Percentiles rank a stretch among this genome's conserved stretches.
phyloP scores from a whole-genome alignment of 371 early-diverging fungal species.

The Chytridiales sp. region DNA sequence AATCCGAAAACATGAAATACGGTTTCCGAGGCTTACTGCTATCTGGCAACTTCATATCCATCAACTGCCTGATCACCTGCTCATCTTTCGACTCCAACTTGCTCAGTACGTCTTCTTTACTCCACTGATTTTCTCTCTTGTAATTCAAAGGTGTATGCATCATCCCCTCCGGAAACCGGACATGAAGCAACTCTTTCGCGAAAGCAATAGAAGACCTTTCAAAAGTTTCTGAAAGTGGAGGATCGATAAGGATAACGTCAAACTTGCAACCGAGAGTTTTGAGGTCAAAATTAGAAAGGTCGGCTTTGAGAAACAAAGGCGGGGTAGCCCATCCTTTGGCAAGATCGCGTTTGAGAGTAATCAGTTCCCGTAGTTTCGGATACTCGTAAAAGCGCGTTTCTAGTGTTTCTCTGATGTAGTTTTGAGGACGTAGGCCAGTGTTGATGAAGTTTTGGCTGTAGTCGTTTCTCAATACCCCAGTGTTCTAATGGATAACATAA shows the following conservation, averaged over 20 bases:
- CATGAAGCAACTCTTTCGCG: background rate
- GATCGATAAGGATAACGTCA: conserved; percentile 55
- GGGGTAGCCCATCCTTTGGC: conserved; percentile 39
- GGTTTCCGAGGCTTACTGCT: too few relatives aligned
- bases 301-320: conserved; percentile 40
- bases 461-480: conserved; percentile 47
- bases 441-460: conserved; percentile 50
- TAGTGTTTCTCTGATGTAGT: conserved; percentile 47
- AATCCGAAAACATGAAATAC: too few relatives aligned
- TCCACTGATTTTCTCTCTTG: too few relatives aligned
- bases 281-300: conserved; percentile 45
- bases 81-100: too few relatives aligned
- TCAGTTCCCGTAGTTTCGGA: conserved; percentile 36
- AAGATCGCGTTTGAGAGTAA: conserved; percentile 38
- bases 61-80: too few relatives aligned
- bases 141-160: too few relatives aligned
- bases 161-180: conserved; percentile 1
- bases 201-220: background rate
- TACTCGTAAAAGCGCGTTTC: conserved; percentile 47
- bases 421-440: conserved; percentile 49
- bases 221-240: conserved; percentile 28
- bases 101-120: too few relatives aligned
- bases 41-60: too few relatives aligned
- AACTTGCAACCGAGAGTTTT: conserved; percentile 33
- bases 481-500: too few relatives aligned